Percentiles rank a stretch among this genome's conserved stretches.
Conservation (phyloP, 2,329 filamentous ascomycete species). For the Hymenoscyphus linearis region DNA sequence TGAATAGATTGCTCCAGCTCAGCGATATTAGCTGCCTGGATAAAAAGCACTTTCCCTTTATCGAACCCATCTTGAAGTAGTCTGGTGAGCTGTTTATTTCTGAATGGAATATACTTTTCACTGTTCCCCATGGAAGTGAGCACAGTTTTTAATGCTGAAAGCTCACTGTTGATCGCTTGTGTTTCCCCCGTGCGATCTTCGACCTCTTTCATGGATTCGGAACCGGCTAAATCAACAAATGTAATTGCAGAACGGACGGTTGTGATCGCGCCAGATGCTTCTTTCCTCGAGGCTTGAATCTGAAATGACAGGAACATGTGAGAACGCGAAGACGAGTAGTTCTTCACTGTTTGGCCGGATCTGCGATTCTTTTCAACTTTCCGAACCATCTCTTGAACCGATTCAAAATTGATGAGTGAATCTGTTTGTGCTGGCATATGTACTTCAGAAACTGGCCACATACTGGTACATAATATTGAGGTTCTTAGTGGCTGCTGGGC, state of each 20-base stretch:
- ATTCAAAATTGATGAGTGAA: not conserved
- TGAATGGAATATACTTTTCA: not conserved
- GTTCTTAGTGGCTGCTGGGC: not conserved
- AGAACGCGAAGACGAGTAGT: not conserved
- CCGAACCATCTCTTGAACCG: not conserved
- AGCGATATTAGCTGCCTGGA: not conserved
- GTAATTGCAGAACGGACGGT: not conserved
- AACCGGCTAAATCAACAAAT: not conserved
- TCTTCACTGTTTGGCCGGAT: not conserved
- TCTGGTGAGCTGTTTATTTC: not conserved
- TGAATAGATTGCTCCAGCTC: not conserved
- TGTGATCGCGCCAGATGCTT: not conserved
- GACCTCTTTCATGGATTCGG: not conserved
- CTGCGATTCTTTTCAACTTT: not conserved
- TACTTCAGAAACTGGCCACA: not conserved
- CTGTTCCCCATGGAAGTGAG: not conserved
- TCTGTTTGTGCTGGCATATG: not conserved
- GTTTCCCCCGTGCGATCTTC: not conserved
- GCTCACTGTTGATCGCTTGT: not conserved
- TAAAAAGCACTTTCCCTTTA: not conserved
- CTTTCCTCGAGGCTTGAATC: not conserved
- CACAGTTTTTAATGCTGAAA: not conserved
- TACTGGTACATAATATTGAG: not conserved
- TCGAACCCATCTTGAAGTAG: not conserved
- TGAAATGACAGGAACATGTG: not conserved